Conservation (phyloP, 2,329 filamentous ascomycete genomes). For the Corynespora cassiicola region DNA sequence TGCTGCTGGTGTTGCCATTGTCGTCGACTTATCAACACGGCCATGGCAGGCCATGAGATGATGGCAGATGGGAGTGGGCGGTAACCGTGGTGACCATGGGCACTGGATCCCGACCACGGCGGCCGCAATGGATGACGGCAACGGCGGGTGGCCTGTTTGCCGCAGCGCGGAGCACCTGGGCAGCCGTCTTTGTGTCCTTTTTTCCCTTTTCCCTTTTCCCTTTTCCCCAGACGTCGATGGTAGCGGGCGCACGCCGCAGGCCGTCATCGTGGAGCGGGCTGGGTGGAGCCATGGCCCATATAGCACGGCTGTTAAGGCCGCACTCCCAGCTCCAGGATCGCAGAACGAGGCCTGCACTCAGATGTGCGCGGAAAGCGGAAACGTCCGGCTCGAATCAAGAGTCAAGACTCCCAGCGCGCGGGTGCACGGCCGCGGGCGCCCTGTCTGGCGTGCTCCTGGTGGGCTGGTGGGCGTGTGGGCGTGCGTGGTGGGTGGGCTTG, state of each 20-base stretch:
- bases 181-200: too few species aligned
- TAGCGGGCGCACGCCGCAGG: conserved; percentile 7
- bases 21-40: too few species aligned
- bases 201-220: too few species aligned
- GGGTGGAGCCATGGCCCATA: conserved; percentile 14
- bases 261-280: conserved; percentile 15
- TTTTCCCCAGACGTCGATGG: conserved; percentile 12
- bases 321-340: conserved; percentile 19
- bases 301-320: conserved; percentile 14
- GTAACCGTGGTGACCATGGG: conserved; percentile 8
- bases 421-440: too few species aligned
- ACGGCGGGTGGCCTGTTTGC: too few species aligned
- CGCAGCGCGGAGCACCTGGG: too few species aligned
- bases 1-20: too few species aligned
- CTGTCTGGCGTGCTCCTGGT: too few species aligned
- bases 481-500: conserved; percentile 29
- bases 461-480: too few species aligned
- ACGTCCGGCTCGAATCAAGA: conserved; percentile 29
- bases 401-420: conserved; percentile 14
- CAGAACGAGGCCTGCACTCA: conserved; percentile 27
- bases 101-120: too few species aligned
- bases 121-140: too few species aligned
- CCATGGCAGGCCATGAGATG: too few species aligned
- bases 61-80: conserved; percentile 25
- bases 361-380: conserved; percentile 42